phyloP scores from a whole-genome alignment of 345 rosid species.

The Draba incana region DNA sequence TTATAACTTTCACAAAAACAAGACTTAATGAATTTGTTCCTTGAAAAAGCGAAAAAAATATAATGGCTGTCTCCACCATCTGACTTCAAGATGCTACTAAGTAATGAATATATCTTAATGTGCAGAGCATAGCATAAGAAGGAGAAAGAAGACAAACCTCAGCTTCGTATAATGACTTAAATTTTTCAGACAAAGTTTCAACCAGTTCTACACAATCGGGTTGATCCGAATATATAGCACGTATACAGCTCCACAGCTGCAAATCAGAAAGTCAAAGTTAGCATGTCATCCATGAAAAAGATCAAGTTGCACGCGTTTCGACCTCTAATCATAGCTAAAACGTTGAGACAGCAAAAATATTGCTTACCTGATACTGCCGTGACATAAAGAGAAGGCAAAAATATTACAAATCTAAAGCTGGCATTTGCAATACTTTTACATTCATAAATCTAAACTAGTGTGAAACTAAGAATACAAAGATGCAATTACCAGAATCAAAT shows the following conservation, averaged over 20 bases:
- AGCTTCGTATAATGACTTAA: constrained; percentile 66
- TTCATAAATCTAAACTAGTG: constrained; percentile 13
- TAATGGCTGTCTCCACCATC: constrained; percentile 9
- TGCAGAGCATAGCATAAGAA: constrained; percentile 21
- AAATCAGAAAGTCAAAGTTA: constrained; percentile 44
- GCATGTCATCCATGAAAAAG: constrained; percentile 28
- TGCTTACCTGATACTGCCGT: constrained; percentile 7
- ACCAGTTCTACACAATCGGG: constrained; percentile 74
- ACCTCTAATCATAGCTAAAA: constrained; percentile 20
- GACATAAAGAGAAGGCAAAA: constrained; percentile 17
- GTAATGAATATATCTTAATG: constrained; percentile 19
- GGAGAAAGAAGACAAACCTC: constrained; percentile 60
- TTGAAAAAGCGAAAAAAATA: constrained; percentile 8
- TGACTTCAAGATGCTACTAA: constrained; percentile 23
- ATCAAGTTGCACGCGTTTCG: constrained; percentile 23
- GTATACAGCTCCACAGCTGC: constrained; percentile 88
- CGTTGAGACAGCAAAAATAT: not conserved
- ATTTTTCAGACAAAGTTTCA: constrained; percentile 66
- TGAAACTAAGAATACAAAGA: constrained; percentile 12
- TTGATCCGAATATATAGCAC: constrained; percentile 65
- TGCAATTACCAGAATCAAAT: not conserved
- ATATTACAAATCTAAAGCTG: constrained; percentile 14
- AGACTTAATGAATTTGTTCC: constrained; percentile 21
- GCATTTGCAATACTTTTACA: constrained; percentile 8
- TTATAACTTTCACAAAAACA: constrained; percentile 19